These are phyloP conservation scores for Ceratobasidium sp. DNA, from an alignment of 1,284 basidiomycete species.

Conservation along the genomic window DNA sequence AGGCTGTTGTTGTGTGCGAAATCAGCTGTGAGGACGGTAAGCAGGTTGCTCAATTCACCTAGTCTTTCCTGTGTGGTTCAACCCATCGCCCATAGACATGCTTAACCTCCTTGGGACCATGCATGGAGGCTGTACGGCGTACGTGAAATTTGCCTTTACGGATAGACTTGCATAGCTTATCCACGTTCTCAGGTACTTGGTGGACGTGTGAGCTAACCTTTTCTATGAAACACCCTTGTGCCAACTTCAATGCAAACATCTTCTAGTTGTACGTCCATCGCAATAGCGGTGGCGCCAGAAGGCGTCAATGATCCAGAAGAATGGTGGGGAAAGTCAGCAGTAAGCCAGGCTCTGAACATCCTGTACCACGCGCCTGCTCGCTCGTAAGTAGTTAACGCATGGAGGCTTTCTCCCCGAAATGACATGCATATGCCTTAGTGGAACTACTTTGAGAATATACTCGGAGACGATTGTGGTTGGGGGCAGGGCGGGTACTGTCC, in stretches of 20 bases:
- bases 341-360: slow-evolving; percentile 39
- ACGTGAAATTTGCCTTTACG: background rate
- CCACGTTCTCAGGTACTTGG: slow-evolving; percentile 9
- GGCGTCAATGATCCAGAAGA: slow-evolving; percentile 18
- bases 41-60: background rate
- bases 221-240: background rate
- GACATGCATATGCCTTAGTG: background rate
- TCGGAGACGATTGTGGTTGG: slow-evolving; percentile 36
- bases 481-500: slow-evolving; percentile 33
- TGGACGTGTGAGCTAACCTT: slow-evolving; percentile 34
- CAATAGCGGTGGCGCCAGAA: slow-evolving; percentile 9
- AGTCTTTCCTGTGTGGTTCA: background rate
- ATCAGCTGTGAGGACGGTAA: slow-evolving; percentile 36
- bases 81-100: slow-evolving; percentile 32
- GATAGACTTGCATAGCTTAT: background rate
- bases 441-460: slow-evolving; percentile 32
- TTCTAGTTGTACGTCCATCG: slow-evolving; percentile 34
- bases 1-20: slow-evolving; percentile 34
- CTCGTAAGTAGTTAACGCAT: slow-evolving; percentile 16
- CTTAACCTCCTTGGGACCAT: slow-evolving; percentile 39
- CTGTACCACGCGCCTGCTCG: slow-evolving; percentile 38
- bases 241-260: background rate
- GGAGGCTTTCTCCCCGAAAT: background rate
- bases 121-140: slow-evolving; percentile 39
- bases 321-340: slow-evolving; percentile 33